Evolutionary conservation across 345 rosid species (phyloP), one percentile per base, ranked within the genome.

Genomic region (Geranium brycei): DNA sequence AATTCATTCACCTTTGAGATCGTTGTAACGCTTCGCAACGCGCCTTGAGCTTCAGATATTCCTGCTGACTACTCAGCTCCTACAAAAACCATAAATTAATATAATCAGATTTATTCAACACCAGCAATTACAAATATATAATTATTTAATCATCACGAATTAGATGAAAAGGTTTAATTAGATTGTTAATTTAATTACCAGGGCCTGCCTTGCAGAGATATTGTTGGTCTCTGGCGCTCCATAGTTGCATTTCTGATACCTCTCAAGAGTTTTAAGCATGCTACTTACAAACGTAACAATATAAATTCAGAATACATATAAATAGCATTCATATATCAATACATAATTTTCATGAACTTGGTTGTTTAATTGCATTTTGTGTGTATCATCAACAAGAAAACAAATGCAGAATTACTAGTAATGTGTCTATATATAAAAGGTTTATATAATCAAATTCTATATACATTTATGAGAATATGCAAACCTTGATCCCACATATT

Each of bases 1-100:
- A 4, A 7, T 35, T 35, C 7, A 57, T 31, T 32, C 66, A 66
- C 98, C 91, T 87, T 77, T 92, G 99, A 63, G 91, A 77, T 82
- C 85, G 78, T 62, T 86, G 97, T 55, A 89, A 82, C 30, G 85
- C 85, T 68, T 92, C 97, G 41, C 81, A 89, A 38, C 91, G 86
- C 56, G 90, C 95, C 80, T 89, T 89, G 57, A 92, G 96, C 87
- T 88, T 92, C 73, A 92, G 81, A 73, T 92, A 92, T 67, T 92
- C 99, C 70, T 92, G 97, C 73, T 88, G 97, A 70, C 91, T 86
- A 68, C 95, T 92, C 59, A 89, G 71, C 78, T 92, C 98, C 91
- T 92, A 64, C 23, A 23, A 35, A 4, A 7, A 35, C 3, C 28
- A 23, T 23, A 23, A 23, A 23, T 23, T 23, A 23, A 2, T 23